Percentiles rank a stretch among this genome's conserved stretches.
Evolutionary conservation across 108 stramenopile species (phyloP).

Genomic region (Cyclotella atomus): DNA sequence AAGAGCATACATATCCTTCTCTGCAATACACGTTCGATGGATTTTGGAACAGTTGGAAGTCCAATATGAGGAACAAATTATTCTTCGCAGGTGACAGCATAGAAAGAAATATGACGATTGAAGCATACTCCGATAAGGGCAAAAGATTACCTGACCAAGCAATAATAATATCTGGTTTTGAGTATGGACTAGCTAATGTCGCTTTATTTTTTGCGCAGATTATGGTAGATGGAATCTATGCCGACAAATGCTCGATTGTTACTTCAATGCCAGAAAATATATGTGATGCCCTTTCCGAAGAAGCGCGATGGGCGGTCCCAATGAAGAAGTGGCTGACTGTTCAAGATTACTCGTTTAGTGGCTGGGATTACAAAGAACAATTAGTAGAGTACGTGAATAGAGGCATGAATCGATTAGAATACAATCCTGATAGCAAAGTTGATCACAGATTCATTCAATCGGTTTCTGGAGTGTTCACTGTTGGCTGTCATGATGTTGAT

Average conservation of each 20-base stretch:
- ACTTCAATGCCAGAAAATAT: slow-evolving; percentile 8
- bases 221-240: slow-evolving; percentile 53
- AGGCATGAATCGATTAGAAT: slow-evolving; percentile 34
- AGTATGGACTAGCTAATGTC: slow-evolving; percentile 52
- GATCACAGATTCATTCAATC: slow-evolving; percentile 25
- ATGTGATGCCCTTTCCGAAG: slow-evolving; percentile 25
- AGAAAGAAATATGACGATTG: slow-evolving; percentile 1
- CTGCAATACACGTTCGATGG: slow-evolving; percentile 32
- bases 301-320: slow-evolving; percentile 44
- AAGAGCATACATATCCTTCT: slow-evolving; percentile 13
- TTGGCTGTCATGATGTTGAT: slow-evolving; percentile 31
- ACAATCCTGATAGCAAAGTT: neutral
- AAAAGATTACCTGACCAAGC: slow-evolving; percentile 2
- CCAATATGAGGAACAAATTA: neutral
- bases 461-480: slow-evolving; percentile 26
- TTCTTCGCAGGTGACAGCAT: slow-evolving; percentile 28
- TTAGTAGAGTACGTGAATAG: slow-evolving; percentile 36
- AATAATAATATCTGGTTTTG: slow-evolving; percentile 19
- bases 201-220: slow-evolving; percentile 51
- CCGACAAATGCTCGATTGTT: slow-evolving; percentile 46
- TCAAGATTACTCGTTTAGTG: slow-evolving; percentile 15
- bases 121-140: neutral
- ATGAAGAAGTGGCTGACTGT: slow-evolving; percentile 46
- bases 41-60: slow-evolving; percentile 43
- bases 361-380: slow-evolving; percentile 40